These are phyloP conservation scores for Suillus ampliporus DNA, from an alignment of 768 basidiomycete species.

Conservation along the genomic window DNA sequence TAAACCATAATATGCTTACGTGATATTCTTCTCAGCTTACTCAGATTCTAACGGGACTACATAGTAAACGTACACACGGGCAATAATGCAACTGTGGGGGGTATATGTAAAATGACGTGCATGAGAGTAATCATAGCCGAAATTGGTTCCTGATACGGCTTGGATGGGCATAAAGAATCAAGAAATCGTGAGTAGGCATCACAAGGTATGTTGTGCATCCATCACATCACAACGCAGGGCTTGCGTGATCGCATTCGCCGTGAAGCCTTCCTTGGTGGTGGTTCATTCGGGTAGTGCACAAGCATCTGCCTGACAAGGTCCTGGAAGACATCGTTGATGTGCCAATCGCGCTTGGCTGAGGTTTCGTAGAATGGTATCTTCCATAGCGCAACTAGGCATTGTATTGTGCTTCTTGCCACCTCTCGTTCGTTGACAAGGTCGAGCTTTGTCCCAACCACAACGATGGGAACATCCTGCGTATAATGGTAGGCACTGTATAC, in stretches of 20 bases:
- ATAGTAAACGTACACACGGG: not conserved
- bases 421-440: slow-evolving; percentile 84
- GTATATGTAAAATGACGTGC: slow-evolving; percentile 5
- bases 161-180: not conserved
- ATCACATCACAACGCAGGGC: slow-evolving; percentile 45
- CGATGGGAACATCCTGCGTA: slow-evolving; percentile 70
- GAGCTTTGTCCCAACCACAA: slow-evolving; percentile 85
- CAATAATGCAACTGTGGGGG: slow-evolving; percentile 7
- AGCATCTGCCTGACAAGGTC: slow-evolving; percentile 81
- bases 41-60: not conserved
- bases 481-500: not conserved
- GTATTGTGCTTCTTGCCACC: slow-evolving; percentile 67
- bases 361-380: slow-evolving; percentile 83
- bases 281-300: slow-evolving; percentile 58
- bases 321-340: slow-evolving; percentile 78
- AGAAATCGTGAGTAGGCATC: not conserved
- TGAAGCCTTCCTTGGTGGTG: slow-evolving; percentile 36
- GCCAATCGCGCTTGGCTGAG: slow-evolving; percentile 86
- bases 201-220: slow-evolving; percentile 1
- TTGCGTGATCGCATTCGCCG: slow-evolving; percentile 30
- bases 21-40: not conserved
- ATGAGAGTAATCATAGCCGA: slow-evolving; percentile 1
- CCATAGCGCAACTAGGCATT: slow-evolving; percentile 69
- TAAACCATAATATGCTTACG: slow-evolving; percentile 8
- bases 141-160: not conserved